Percentiles rank a stretch among this genome's conserved stretches.
phyloP scores from a whole-genome alignment of 805 yeast genomes.

The Pichia scutulata region DNA sequence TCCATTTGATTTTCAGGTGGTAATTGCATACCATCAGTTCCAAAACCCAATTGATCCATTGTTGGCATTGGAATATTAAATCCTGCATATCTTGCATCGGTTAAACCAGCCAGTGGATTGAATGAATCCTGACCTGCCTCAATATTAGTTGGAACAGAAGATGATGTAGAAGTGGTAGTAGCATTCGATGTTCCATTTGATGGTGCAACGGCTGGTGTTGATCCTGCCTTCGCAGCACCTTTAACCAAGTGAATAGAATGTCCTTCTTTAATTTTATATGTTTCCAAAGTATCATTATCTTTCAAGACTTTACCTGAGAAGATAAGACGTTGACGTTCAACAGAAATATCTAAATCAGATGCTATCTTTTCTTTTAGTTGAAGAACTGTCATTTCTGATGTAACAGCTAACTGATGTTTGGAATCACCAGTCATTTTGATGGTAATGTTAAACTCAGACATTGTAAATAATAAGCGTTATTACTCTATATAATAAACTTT shows the following conservation, averaged over 20 bases:
- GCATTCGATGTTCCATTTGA: constrained; percentile 12
- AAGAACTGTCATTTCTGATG: constrained; percentile 46
- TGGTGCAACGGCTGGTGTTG: constrained; percentile 13
- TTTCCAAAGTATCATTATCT: constrained; percentile 65
- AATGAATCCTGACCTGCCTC: constrained; percentile 85
- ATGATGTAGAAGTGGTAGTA: constrained; percentile 6
- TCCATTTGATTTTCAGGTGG: constrained; percentile 73
- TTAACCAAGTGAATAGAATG: constrained; percentile 87
- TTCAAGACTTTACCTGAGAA: constrained; percentile 92
- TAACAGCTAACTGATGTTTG: constrained; percentile 60
- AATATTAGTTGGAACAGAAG: constrained; percentile 61
- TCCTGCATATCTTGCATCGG: constrained; percentile 96
- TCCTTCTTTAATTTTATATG: constrained; percentile 77
- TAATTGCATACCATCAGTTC: constrained; percentile 84
- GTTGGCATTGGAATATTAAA: constrained; percentile 74
- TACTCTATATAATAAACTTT: neutral
- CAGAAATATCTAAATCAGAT: constrained; percentile 55
- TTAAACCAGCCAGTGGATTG: constrained; percentile 85
- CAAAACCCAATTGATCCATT: constrained; percentile 53
- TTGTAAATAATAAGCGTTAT: neutral
- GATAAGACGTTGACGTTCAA: constrained; percentile 78
- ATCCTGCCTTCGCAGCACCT: constrained; percentile 44
- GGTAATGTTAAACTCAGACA: constrained; percentile 16
- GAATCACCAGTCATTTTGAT: constrained; percentile 57
- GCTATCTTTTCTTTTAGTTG: constrained; percentile 65